Evolutionary conservation across 1,284 basidiomycete genomes (phyloP), one percentile per base, ranked within the genome.

Genomic region (Pulveroboletus sp.): DNA sequence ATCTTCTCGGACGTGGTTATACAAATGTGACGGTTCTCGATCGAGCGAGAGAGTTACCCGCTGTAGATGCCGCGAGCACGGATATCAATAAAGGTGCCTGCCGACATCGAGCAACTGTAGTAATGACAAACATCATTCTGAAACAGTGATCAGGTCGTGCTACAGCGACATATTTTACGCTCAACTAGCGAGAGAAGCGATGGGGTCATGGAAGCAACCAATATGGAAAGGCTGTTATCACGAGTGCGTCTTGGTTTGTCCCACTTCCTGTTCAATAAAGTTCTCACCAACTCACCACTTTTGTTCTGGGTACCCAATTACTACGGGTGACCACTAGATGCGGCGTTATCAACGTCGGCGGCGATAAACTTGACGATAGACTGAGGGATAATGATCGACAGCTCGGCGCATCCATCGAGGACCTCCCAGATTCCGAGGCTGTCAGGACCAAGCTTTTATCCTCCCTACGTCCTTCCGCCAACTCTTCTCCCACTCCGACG

Each of bases 31-130:
- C 85, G 2, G 71, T 96, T 5, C 76, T 95, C 44, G 92, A 94
- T 67, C 79, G 86, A 54, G 83, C 90, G 2, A 60, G 68, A 2
- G 70, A 72, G 2, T 70, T 93, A 3, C 92, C 92, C 9, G 90
- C 92, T 0, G 77, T 81, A 11, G 92, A 94, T 69, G 91, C 86
- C 3, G 90, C 92, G 0, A 91, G 89, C 56, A 87, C 87, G 43
- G 94, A 96, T 71, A 77, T 94, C 52, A 96, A 95, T 74, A 89
- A 92, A 75, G 83, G 92, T 84, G 64, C 60, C 80, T 60, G 12
- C 22, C 10, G 1, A 28, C 18, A 33, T 17, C 4, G 35, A 48
- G 8, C 2, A 15, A 25, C 17, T 11, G 20, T 25, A 18, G 17
- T 8, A n/a, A 43, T 4, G 11, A 58, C 40, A 51, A 15, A 58